Percentiles rank a stretch among this genome's conserved stretches.
Conservation (phyloP, 805 yeast species). For the Metschnikowia santaceciliae region DNA sequence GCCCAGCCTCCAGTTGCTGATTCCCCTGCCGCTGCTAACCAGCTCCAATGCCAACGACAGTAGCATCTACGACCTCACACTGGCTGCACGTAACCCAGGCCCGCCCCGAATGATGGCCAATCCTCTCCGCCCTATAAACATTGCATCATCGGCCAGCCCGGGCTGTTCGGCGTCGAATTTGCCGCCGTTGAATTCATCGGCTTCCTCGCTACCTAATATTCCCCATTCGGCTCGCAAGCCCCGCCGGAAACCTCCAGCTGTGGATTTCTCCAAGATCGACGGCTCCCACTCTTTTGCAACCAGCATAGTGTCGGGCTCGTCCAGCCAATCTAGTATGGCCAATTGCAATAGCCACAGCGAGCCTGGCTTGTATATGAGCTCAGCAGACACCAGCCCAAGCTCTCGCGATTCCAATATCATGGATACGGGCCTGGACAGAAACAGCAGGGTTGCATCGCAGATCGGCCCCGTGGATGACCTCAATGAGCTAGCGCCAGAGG, state of each 20-base stretch:
- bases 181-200: neutral
- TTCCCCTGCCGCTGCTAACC: constrained; percentile 25
- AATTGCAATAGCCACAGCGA: constrained; percentile 2
- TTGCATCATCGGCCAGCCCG: neutral
- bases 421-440: neutral
- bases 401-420: constrained; percentile 8
- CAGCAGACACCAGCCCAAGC: constrained; percentile 4
- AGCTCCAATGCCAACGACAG: constrained; percentile 1
- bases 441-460: neutral
- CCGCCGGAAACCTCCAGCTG: constrained; percentile 41
- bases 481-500: constrained; percentile 61
- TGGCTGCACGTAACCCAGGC: constrained; percentile 2
- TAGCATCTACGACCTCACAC: neutral
- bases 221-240: constrained; percentile 9
- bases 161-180: neutral
- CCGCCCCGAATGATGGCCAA: neutral
- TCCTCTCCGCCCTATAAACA: neutral
- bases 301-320: constrained; percentile 1
- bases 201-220: constrained; percentile 10
- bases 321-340: constrained; percentile 5
- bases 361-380: neutral
- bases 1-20: constrained; percentile 25
- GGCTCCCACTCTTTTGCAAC: constrained; percentile 22
- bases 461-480: constrained; percentile 24
- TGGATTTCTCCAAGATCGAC: constrained; percentile 35